These are phyloP conservation scores for Fusarium hainanense DNA, from an alignment of 2,329 filamentous ascomycete genomes.

Conservation along the genomic window DNA sequence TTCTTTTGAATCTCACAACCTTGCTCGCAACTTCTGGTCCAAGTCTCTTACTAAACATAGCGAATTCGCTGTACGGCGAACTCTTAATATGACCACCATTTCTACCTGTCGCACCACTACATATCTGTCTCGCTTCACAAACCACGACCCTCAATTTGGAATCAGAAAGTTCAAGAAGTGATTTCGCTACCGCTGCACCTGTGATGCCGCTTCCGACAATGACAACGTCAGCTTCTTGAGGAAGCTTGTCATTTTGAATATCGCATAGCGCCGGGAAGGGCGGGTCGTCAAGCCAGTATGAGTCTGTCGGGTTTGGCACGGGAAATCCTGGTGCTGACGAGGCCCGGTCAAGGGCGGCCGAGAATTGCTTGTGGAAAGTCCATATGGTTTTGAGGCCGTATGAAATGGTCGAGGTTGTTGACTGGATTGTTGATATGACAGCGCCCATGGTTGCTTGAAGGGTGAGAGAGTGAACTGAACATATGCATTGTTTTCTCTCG, in stretches of 20 bases:
- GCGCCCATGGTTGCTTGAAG: conserved; percentile 47
- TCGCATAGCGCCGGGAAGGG: conserved; percentile 56
- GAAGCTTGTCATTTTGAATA: conserved; percentile 48
- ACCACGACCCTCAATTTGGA: conserved; percentile 52
- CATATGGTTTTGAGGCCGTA: conserved; percentile 44
- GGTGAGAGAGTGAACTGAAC: neutral
- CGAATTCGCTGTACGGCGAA: conserved; percentile 57
- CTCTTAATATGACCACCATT: conserved; percentile 65
- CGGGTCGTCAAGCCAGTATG: conserved; percentile 61
- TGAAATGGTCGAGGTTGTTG: conserved; percentile 38
- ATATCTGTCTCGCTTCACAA: conserved; percentile 62
- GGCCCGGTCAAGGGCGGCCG: conserved; percentile 47
- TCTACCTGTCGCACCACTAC: conserved; percentile 64
- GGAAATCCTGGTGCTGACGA: conserved; percentile 55
- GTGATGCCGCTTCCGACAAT: conserved; percentile 68
- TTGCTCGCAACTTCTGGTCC: conserved; percentile 53
- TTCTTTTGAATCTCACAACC: conserved; percentile 58
- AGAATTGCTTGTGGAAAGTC: conserved; percentile 44
- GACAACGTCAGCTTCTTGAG: conserved; percentile 58
- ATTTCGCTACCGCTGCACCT: conserved; percentile 50
- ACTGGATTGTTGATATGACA: conserved; percentile 46
- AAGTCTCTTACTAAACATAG: conserved; percentile 46
- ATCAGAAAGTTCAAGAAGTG: conserved; percentile 44
- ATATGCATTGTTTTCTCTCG: neutral
- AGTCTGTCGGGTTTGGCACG: conserved; percentile 53